A percentile compares a stretch with the other conserved stretches of the same genome.
Evolutionary conservation across 345 rosid species (phyloP).

Genomic region (Populus pruinosa): DNA sequence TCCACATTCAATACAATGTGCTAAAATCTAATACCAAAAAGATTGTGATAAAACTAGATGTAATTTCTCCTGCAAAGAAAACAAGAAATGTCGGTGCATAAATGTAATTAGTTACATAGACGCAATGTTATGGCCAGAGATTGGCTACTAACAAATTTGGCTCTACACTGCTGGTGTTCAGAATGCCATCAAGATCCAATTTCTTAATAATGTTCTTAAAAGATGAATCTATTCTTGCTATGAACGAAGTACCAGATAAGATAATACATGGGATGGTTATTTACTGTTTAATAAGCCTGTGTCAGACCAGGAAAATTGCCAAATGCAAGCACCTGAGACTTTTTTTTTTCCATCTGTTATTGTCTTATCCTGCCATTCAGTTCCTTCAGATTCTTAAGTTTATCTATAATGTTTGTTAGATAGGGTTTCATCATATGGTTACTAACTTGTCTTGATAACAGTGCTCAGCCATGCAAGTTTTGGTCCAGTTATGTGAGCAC

Average conservation of each 20-base stretch:
- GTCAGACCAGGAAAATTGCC: not conserved
- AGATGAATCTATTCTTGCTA: not conserved
- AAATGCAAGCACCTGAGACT: not conserved
- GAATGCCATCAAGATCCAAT: not conserved
- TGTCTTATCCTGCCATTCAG: not conserved
- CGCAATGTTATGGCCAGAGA: not conserved
- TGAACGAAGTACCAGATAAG: not conserved
- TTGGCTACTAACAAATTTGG: not conserved
- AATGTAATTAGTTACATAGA: not conserved
- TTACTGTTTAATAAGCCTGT: not conserved
- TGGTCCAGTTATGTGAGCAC: slow-evolving; percentile 49
- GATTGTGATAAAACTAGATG: not conserved
- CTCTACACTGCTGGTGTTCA: not conserved
- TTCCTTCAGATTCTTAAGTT: not conserved
- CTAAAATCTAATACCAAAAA: not conserved
- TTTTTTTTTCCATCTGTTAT: not conserved
- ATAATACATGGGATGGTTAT: not conserved
- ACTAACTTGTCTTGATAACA: slow-evolving; percentile 28
- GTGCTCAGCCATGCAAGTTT: slow-evolving; percentile 51
- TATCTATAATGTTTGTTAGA: not conserved
- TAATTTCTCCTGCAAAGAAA: not conserved
- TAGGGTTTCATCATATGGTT: slow-evolving; percentile 9
- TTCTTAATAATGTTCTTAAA: not conserved
- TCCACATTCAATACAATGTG: not conserved
- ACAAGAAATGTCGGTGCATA: not conserved